These are phyloP conservation scores for Daldinia sp. DNA, from an alignment of 2,329 filamentous ascomycete genomes.

Conservation along the genomic window DNA sequence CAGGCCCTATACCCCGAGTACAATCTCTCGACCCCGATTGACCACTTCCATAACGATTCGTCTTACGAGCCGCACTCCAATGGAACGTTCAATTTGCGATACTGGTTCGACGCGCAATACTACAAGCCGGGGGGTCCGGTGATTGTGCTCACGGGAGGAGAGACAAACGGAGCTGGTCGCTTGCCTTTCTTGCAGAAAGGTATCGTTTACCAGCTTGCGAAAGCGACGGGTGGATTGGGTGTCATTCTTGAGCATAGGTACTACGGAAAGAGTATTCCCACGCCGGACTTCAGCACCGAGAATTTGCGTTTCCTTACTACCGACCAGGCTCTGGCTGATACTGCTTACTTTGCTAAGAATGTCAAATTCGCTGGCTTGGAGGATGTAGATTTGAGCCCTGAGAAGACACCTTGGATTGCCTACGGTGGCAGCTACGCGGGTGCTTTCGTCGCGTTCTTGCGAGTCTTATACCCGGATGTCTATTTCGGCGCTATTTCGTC, in stretches of 20 bases:
- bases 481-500: slow-evolving; percentile 85
- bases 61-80: slow-evolving; percentile 81
- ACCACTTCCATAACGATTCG: slow-evolving; percentile 86
- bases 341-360: slow-evolving; percentile 82
- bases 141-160: slow-evolving; percentile 80
- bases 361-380: slow-evolving; percentile 78
- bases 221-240: slow-evolving; percentile 78
- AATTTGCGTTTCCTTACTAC: slow-evolving; percentile 86
- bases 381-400: slow-evolving; percentile 73
- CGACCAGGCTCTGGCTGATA: slow-evolving; percentile 84
- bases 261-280: slow-evolving; percentile 82
- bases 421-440: slow-evolving; percentile 91
- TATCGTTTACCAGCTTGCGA: slow-evolving; percentile 76
- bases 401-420: slow-evolving; percentile 76
- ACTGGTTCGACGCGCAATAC: slow-evolving; percentile 84
- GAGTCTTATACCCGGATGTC: slow-evolving; percentile 80
- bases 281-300: slow-evolving; percentile 71
- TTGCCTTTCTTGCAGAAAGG: slow-evolving; percentile 82
- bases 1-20: slow-evolving; percentile 54
- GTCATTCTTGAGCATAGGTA: slow-evolving; percentile 90
- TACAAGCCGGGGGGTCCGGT: slow-evolving; percentile 85
- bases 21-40: slow-evolving; percentile 67
- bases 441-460: slow-evolving; percentile 80
- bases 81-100: slow-evolving; percentile 76
- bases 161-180: slow-evolving; percentile 72